These are phyloP conservation scores for Henckelia pumila DNA, from an alignment of 257 asterid species.

Conservation along the genomic window DNA sequence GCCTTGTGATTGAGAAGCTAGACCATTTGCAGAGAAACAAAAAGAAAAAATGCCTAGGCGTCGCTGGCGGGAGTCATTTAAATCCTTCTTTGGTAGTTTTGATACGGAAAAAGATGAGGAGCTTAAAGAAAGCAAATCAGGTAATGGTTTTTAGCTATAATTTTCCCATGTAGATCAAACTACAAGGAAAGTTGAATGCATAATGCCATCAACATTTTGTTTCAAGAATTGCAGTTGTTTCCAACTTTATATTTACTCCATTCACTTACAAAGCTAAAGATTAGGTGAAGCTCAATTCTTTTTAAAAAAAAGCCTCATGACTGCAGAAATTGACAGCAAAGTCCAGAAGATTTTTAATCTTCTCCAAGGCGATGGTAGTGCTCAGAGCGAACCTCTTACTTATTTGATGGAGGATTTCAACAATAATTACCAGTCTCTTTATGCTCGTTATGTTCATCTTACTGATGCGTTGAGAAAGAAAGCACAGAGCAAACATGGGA, in stretches of 20 bases:
- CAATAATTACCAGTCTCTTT: conserved; percentile 66
- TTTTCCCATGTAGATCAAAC: conserved; percentile 18
- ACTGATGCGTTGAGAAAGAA: conserved; percentile 62
- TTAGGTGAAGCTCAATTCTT: conserved; percentile 2
- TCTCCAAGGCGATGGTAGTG: conserved; percentile 50
- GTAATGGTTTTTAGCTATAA: conserved; percentile 32
- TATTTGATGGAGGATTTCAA: conserved; percentile 59
- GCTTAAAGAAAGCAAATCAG: conserved; percentile 59
- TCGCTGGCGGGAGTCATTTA: conserved; percentile 43
- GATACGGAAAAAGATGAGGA: conserved; percentile 56
- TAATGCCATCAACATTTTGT: conserved; percentile 1
- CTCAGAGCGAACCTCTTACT: conserved; percentile 51
- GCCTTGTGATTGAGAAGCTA: conserved; percentile 19
- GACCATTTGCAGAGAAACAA: conserved; percentile 31
- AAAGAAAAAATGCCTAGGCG: conserved; percentile 56
- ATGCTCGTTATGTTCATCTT: conserved; percentile 68
- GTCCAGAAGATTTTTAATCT: conserved; percentile 60
- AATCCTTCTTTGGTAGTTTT: conserved; percentile 51
- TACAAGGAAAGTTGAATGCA: background rate
- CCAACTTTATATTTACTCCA: conserved; percentile 1
- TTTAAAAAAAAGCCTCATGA: background rate
- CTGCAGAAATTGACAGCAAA: conserved; percentile 75
- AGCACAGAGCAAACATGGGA: conserved; percentile 42
- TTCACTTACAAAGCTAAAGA: background rate
- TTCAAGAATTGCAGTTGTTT: conserved; percentile 3